Conservation (phyloP, 768 basidiomycete species). For the Exsudoporus frostii region DNA sequence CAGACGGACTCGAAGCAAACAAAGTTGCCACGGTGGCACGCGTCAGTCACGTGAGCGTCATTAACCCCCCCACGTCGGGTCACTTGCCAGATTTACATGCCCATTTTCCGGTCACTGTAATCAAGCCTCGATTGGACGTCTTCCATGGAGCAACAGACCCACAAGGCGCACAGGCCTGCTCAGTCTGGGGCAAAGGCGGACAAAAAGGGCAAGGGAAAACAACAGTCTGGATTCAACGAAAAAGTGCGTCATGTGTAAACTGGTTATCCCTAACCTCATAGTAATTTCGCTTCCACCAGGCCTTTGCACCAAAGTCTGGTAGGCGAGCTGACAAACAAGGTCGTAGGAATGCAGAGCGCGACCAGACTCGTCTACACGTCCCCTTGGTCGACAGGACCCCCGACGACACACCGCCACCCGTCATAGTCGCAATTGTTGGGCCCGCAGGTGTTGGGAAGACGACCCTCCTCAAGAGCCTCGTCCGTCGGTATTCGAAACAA, state of each 20-base stretch:
- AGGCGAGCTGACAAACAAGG: constrained; percentile 86
- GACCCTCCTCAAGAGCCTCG: constrained; percentile 86
- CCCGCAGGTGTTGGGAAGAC: constrained; percentile 97
- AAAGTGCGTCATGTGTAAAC: constrained; percentile 50
- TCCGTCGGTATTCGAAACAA: constrained; percentile 92
- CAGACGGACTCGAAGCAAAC: constrained; percentile 17
- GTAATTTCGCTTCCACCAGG: constrained; percentile 38
- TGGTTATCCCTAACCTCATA: not conserved
- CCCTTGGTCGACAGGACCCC: constrained; percentile 95
- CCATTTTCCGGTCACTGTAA: not conserved
- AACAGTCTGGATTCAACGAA: constrained; percentile 81
- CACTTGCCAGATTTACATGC: constrained; percentile 11
- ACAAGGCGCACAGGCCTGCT: constrained; percentile 80
- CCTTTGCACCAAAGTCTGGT: constrained; percentile 91
- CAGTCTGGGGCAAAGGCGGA: constrained; percentile 70
- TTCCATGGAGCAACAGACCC: constrained; percentile 67
- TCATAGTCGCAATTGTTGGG: constrained; percentile 92
- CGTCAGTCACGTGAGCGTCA: constrained; percentile 30
- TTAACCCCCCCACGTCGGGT: constrained; percentile 14
- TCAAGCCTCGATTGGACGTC: not conserved
- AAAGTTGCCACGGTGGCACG: constrained; percentile 18
- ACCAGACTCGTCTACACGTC: constrained; percentile 94
- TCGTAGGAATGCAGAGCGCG: constrained; percentile 85
- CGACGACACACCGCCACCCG: constrained; percentile 85
- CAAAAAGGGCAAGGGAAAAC: constrained; percentile 72